Percentiles rank a stretch among this genome's conserved stretches.
Conservation (phyloP, 2,329 filamentous ascomycete species). For the Magnaporthiopsis poae region DNA sequence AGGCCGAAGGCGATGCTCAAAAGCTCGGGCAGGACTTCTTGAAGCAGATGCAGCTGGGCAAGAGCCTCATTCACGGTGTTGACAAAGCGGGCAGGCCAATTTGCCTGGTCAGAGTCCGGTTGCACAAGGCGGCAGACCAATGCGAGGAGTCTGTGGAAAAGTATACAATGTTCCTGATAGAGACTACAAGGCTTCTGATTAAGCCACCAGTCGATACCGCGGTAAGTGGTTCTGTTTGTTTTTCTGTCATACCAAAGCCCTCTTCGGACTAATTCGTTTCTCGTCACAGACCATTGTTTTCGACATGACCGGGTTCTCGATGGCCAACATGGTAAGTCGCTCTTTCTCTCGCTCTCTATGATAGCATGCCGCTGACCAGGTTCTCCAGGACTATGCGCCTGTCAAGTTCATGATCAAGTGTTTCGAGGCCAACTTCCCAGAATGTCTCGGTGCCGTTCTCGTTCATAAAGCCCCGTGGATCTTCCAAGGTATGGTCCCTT, state of each 20-base stretch:
- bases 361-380: neutral
- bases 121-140: constrained; percentile 77
- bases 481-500: constrained; percentile 65
- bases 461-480: constrained; percentile 96
- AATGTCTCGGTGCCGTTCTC: constrained; percentile 77
- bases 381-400: constrained; percentile 68
- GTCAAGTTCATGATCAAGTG: constrained; percentile 99
- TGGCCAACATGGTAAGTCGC: constrained; percentile 76
- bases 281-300: constrained; percentile 69
- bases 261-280: neutral
- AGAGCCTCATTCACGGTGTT: constrained; percentile 80
- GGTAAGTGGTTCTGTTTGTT: constrained; percentile 40
- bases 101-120: constrained; percentile 70
- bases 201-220: constrained; percentile 78
- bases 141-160: constrained; percentile 71
- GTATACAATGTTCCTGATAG: constrained; percentile 88
- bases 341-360: neutral
- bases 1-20: constrained; percentile 51
- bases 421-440: constrained; percentile 97
- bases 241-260: neutral
- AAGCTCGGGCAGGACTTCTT: constrained; percentile 68
- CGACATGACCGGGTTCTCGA: constrained; percentile 86
- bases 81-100: constrained; percentile 80
- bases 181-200: constrained; percentile 80
- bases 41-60: constrained; percentile 75